Evolutionary conservation across 1,284 basidiomycete genomes (phyloP), one percentile per base, ranked within the genome.

Genomic region (Ganoderma boninense): DNA sequence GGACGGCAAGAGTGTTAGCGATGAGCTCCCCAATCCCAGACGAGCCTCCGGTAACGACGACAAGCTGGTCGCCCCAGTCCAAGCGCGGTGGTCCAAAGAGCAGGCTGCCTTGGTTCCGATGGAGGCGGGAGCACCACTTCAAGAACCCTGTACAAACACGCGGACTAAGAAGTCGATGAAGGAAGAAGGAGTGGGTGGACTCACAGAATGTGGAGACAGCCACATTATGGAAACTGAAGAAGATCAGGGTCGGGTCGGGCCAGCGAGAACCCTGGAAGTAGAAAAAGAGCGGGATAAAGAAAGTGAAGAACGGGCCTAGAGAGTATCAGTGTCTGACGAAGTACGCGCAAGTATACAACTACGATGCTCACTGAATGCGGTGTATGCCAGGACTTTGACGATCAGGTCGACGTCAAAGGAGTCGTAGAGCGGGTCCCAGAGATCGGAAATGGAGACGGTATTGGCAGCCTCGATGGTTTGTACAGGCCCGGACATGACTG

Each of bases 21-120:
- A 98, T 86, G 3, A 95, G 82, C 75, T 93, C 92, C 26, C 97
- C 97, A 32, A 99, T 87, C 5, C 97, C 97, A 18, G 94, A 95
- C 3, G 95, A 86, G 95, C 96, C 96, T 71, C 97, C 97, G 13
- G 97, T 98, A 67, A 98, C 86, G 35, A 98, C 84, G 3, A 97
- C 91, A 71, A 97, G 89, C 80, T 98, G 94, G 61, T 95, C 90
- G 44, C 87, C 88, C 95, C 95, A 97, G 75, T 94, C 89, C 46
- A 95, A 80, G 54, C 83, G 86, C 16, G 82, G 78, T 1, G 91
- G 90, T 4, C 86, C 84, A 71, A 88, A 90, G 26, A 94, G 77
- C 62, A 91, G 77, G 73, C 84, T 90, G 26, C 87, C 87, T 78
- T 92, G 91, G 78, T 95, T 95, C 69, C 92, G 86, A 78, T 94